Base-by-base conservation (phyloP, 441 rosid genomes). In the Populus hybrid region DNA sequence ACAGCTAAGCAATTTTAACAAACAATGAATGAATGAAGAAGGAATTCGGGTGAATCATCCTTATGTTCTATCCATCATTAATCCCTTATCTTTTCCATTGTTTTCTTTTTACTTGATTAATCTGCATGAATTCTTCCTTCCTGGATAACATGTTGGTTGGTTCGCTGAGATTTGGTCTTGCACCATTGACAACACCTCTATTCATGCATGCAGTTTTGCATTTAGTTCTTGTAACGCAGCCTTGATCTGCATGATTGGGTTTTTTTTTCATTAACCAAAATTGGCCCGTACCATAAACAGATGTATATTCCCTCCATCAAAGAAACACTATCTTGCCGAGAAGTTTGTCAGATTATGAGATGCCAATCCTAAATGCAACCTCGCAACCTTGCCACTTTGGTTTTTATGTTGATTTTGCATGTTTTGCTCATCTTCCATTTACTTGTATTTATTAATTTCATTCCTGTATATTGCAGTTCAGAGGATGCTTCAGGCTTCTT, bases 401-500 rank as follows among this genome's bases (percentile, higher is more conserved):
- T 40, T 16, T 46, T 16, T 8, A 63, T 20, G 36, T 5, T 76
- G 12, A 50, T 32, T 34, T 67, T 63, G 46, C 26, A 12, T 65
- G 24, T 74, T 1, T 36, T 65, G 14, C 16, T 73, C 1, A 11
- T 54, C 57, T 26, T 76, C 46, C 20, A 64, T 18, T 65, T 75
- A 32, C 20, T 73, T 30, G 21, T 61, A 23, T 21, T 8, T 70
- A 21, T 26, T 28, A 5, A 18, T 21, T 24, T 65, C 69, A 83
- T 81, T 64, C 76, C 18, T 82, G 34, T 32, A 32, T 72, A 73
- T 69, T 93, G 86, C 93, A 97, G 99, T 85, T 84, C 97, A 67
- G 97, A 93, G 82, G 99, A 95, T 89, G 99, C 98, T 85, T 94
- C 98, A 46, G 99, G 99, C 69, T 97, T 93, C 87, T 89, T 92